Evolutionary conservation across 2,329 filamentous ascomycete genomes (phyloP).

Genomic region (Curvularia verruculosa): DNA sequence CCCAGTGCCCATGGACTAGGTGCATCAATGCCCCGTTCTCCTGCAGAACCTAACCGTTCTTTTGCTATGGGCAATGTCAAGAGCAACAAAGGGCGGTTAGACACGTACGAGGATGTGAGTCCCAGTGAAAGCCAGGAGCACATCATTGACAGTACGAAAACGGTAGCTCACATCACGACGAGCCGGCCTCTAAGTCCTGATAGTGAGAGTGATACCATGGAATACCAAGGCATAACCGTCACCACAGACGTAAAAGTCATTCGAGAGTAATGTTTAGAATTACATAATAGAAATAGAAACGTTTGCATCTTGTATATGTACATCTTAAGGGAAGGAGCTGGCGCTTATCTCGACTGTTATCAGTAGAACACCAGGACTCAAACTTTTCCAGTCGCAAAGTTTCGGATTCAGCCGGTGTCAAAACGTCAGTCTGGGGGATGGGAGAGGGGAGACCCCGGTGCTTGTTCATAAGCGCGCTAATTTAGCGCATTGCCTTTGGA

Average conservation of each 20-base stretch:
- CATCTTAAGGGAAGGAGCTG: neutral
- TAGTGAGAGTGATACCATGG: conserved; percentile 9
- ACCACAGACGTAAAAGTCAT: conserved; percentile 17
- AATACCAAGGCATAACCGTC: conserved; percentile 15
- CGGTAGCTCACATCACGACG: conserved; percentile 5
- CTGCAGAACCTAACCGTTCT: neutral
- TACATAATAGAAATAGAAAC: neutral
- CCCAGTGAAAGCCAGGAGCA: conserved; percentile 23
- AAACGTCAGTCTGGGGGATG: neutral
- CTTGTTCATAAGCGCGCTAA: neutral
- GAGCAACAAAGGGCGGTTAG: conserved; percentile 2
- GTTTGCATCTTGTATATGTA: neutral
- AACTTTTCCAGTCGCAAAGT: neutral
- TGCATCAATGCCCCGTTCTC: neutral
- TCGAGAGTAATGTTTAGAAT: conserved; percentile 6
- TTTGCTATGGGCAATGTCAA: conserved; percentile 14
- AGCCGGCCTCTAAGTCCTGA: conserved; percentile 1
- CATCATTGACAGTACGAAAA: conserved; percentile 13
- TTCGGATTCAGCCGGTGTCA: neutral
- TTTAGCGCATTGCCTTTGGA: neutral
- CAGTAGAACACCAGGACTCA: neutral
- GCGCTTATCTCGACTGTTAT: neutral
- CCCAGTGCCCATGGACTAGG: neutral
- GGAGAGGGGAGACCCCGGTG: no score
- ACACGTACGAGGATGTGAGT: conserved; percentile 15